Evolutionary conservation across 305 asterid species (phyloP).

Genomic region (Solanum hybrid): DNA sequence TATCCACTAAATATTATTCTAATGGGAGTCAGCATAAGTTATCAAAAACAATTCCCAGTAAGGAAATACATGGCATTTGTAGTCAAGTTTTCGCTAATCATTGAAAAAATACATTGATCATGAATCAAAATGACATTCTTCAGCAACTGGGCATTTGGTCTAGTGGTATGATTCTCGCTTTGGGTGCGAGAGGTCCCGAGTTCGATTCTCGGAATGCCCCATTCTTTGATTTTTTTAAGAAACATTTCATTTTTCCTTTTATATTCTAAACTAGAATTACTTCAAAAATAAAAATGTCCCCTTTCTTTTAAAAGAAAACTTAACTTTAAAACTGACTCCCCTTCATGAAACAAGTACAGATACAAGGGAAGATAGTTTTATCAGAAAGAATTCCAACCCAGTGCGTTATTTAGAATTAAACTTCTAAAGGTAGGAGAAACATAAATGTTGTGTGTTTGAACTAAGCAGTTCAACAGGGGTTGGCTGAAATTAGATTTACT

Average conservation of each 20-base stretch:
- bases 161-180: slow-evolving; percentile 93
- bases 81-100: background rate
- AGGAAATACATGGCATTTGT: background rate
- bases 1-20: background rate
- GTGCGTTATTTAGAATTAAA: background rate
- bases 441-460: background rate
- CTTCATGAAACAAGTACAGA: background rate
- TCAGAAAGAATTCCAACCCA: background rate
- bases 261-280: background rate
- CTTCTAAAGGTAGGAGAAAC: background rate
- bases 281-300: background rate
- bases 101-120: background rate
- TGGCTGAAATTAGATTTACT: background rate
- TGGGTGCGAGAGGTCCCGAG: slow-evolving; percentile 99
- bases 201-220: slow-evolving; percentile 92
- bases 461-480: background rate
- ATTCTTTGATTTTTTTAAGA: background rate
- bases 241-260: background rate
- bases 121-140: background rate
- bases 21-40: background rate
- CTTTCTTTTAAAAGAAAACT: background rate
- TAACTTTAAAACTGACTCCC: background rate
- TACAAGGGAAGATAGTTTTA: background rate
- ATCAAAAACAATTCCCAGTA: background rate
- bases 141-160: slow-evolving; percentile 8